A percentile compares a stretch with the other conserved stretches of the same genome.
These are phyloP conservation scores for Malus sylvestris DNA, from an alignment of 306 rosid species.

Conservation along the genomic window DNA sequence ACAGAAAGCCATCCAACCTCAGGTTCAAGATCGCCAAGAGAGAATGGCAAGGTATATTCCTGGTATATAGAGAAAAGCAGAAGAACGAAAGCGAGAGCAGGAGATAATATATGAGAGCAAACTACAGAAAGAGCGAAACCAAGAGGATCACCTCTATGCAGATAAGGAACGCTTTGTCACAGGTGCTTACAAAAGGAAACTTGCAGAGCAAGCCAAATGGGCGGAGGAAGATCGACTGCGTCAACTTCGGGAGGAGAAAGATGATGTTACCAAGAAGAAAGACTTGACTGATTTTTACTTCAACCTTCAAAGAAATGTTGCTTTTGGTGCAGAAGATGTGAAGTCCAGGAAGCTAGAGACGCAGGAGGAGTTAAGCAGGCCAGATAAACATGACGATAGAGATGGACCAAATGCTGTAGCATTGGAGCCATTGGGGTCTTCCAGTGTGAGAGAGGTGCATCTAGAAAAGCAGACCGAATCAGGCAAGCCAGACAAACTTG, in stretches of 20 bases:
- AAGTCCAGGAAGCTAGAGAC: constrained; percentile 30
- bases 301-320: constrained; percentile 70
- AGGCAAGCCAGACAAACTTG: constrained; percentile 12
- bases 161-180: constrained; percentile 83
- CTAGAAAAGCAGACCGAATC: constrained; percentile 24
- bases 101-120: constrained; percentile 78
- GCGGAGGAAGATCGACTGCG: constrained; percentile 70
- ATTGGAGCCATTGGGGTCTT: constrained; percentile 22
- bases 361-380: constrained; percentile 28
- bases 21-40: constrained; percentile 57
- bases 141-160: constrained; percentile 76
- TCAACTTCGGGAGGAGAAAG: constrained; percentile 69
- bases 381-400: constrained; percentile 19
- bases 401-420: constrained; percentile 3
- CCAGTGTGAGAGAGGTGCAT: constrained; percentile 18
- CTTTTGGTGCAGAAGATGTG: constrained; percentile 58
- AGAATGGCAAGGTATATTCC: constrained; percentile 76
- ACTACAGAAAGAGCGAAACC: constrained; percentile 75
- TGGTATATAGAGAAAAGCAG: constrained; percentile 49
- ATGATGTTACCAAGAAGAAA: constrained; percentile 19
- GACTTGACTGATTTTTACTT: constrained; percentile 79
- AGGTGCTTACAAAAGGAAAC: constrained; percentile 76
- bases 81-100: constrained; percentile 57
- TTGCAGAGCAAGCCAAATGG: constrained; percentile 68
- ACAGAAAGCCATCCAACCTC: constrained; percentile 49